Percentiles rank a stretch among this genome's conserved stretches.
Conservation (phyloP, 1,284 basidiomycete genomes). For the Ganoderma lingzhi region DNA sequence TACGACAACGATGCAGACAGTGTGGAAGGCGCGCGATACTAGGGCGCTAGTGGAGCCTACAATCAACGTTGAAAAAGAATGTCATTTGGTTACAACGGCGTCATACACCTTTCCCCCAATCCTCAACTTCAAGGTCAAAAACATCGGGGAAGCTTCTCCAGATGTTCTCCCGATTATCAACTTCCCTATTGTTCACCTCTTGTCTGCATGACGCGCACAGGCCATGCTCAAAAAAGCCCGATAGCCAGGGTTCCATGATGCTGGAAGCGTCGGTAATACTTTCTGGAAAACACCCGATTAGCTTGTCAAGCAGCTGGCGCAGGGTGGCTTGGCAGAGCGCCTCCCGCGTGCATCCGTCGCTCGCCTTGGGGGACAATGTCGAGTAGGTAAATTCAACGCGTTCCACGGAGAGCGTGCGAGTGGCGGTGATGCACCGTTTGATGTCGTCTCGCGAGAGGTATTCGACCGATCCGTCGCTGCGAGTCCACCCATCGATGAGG, state of each 20-base stretch:
- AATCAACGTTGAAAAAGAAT: no score
- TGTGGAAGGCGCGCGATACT: no score
- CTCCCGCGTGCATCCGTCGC: background rate
- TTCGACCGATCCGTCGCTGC: constrained; percentile 14
- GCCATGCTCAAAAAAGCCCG: background rate
- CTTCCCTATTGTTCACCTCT: background rate
- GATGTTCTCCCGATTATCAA: background rate
- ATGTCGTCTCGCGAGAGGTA: constrained; percentile 14
- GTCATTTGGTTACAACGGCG: background rate
- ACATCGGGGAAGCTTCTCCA: background rate
- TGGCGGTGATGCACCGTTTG: background rate
- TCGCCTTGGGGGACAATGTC: background rate
- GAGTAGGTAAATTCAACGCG: background rate
- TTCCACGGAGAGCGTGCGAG: background rate
- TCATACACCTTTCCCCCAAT: background rate
- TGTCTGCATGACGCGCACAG: background rate
- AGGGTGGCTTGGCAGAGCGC: background rate
- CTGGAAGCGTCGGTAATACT: background rate
- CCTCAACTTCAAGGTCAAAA: background rate
- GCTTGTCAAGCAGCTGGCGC: background rate
- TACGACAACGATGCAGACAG: no score
- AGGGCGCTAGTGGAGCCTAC: no score
- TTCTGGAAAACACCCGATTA: background rate
- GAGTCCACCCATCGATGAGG: constrained; percentile 3
- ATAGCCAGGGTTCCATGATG: background rate